A percentile compares a stretch with the other conserved stretches of the same genome.
Evolutionary conservation across 2,329 filamentous ascomycete genomes (phyloP).

Genomic region (Tympanopsis confertula): DNA sequence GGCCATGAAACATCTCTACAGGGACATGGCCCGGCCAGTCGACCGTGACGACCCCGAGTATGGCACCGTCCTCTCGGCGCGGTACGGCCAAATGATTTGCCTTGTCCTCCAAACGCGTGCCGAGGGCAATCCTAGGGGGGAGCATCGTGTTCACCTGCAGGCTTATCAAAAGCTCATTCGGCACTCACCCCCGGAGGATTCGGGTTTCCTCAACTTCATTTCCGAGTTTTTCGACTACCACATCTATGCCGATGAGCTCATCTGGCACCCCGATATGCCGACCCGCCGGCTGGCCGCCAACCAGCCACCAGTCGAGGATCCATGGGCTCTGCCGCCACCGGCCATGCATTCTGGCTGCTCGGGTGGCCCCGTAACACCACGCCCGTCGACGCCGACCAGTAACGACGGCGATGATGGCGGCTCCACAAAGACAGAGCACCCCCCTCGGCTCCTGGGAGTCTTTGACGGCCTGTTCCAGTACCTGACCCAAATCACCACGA

Average conservation of each 20-base stretch:
- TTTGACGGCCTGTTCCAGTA: constrained; percentile 71
- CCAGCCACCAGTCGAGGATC: constrained; percentile 11
- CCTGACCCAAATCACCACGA: constrained; percentile 66
- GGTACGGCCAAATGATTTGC: constrained; percentile 53
- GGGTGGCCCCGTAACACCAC: constrained; percentile 11
- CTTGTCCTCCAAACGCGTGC: constrained; percentile 44
- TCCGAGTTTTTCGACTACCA: constrained; percentile 82
- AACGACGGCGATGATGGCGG: constrained; percentile 7
- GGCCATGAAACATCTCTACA: constrained; percentile 38
- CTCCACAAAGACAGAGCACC: constrained; percentile 22
- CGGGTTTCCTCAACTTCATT: constrained; percentile 51
- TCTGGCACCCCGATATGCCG: constrained; percentile 31
- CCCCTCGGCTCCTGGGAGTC: constrained; percentile 61
- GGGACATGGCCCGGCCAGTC: constrained; percentile 25
- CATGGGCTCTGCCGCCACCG: not conserved
- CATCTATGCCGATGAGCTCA: constrained; percentile 51
- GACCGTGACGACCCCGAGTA: constrained; percentile 26
- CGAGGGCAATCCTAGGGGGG: constrained; percentile 45
- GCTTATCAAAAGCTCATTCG: constrained; percentile 65
- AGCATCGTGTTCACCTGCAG: constrained; percentile 70
- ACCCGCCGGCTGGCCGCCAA: constrained; percentile 26
- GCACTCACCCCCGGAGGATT: constrained; percentile 46
- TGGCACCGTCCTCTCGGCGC: constrained; percentile 35
- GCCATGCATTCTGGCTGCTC: not conserved
- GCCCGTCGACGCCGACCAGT: constrained; percentile 9